A percentile compares a stretch with the other conserved stretches of the same genome.
These are phyloP conservation scores for Vachellia collinsii DNA, from an alignment of 306 rosid species.

Conservation along the genomic window DNA sequence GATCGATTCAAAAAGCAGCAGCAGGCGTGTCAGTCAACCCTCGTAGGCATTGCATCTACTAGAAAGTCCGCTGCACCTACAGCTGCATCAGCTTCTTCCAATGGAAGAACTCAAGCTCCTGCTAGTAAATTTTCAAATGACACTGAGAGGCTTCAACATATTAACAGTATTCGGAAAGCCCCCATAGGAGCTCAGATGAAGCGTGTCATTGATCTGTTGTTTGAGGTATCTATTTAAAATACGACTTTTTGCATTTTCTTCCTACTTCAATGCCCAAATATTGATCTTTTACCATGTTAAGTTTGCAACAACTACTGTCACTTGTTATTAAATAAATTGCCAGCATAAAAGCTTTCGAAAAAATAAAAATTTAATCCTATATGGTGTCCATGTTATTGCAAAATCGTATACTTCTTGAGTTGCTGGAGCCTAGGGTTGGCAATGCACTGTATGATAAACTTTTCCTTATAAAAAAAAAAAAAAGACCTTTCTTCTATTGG, in stretches of 20 bases:
- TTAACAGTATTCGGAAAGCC: slow-evolving; percentile 70
- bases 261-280: background rate
- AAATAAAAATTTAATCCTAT: background rate
- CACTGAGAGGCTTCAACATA: slow-evolving; percentile 90
- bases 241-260: too few species aligned
- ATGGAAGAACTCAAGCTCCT: slow-evolving; percentile 54
- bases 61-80: slow-evolving; percentile 40
- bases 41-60: slow-evolving; percentile 58
- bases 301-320: background rate
- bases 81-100: slow-evolving; percentile 18
- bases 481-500: background rate
- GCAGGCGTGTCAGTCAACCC: slow-evolving; percentile 63
- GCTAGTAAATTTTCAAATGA: slow-evolving; percentile 81
- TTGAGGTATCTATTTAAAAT: too few species aligned
- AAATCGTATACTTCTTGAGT: background rate
- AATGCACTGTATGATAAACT: background rate
- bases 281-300: background rate
- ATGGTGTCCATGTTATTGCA: background rate
- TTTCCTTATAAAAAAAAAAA: background rate
- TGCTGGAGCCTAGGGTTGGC: background rate
- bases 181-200: slow-evolving; percentile 92
- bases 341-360: background rate
- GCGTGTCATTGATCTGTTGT: slow-evolving; percentile 56
- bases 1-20: slow-evolving; percentile 78
- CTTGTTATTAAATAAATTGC: background rate